phyloP scores from a whole-genome alignment of 2,329 filamentous ascomycete species.

The Aspergillus vadensis region DNA sequence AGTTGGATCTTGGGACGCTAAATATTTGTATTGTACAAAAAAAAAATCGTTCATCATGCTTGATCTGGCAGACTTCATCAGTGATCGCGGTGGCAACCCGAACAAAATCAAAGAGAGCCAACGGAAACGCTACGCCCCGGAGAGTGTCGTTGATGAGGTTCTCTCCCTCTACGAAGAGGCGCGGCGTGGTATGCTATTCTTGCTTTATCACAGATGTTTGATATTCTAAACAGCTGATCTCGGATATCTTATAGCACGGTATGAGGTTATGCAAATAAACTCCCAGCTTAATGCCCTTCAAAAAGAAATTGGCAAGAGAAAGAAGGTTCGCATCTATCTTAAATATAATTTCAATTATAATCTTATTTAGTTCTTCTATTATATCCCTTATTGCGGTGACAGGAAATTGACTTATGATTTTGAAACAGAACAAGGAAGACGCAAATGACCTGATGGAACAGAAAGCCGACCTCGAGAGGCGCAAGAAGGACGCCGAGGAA shows the following conservation, averaged over 20 bases:
- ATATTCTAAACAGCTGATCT: not conserved
- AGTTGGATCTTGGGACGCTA: not conserved
- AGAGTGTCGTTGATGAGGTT: slow-evolving; percentile 86
- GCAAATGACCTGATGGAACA: slow-evolving; percentile 76
- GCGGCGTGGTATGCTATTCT: slow-evolving; percentile 62
- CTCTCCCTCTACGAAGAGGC: slow-evolving; percentile 85
- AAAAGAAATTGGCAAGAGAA: slow-evolving; percentile 87
- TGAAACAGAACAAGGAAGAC: slow-evolving; percentile 74
- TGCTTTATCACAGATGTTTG: not conserved
- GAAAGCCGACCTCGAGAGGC: slow-evolving; percentile 75
- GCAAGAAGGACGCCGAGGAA: slow-evolving; percentile 79
- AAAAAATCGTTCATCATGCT: slow-evolving; percentile 57
- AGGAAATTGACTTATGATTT: slow-evolving; percentile 11
- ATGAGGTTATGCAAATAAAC: slow-evolving; percentile 76
- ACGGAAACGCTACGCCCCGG: slow-evolving; percentile 74
- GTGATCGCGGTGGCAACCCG: slow-evolving; percentile 86
- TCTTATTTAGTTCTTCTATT: not conserved
- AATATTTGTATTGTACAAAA: not conserved
- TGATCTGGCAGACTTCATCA: slow-evolving; percentile 76
- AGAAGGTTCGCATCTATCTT: slow-evolving; percentile 63
- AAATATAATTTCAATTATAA: too few species aligned
- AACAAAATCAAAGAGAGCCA: slow-evolving; percentile 92
- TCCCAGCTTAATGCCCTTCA: slow-evolving; percentile 84
- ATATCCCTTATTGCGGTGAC: not conserved
- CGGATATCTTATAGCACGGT: slow-evolving; percentile 58